Evolutionary conservation across 768 basidiomycete genomes (phyloP).

Genomic region (Hypsizygus marmoreus): DNA sequence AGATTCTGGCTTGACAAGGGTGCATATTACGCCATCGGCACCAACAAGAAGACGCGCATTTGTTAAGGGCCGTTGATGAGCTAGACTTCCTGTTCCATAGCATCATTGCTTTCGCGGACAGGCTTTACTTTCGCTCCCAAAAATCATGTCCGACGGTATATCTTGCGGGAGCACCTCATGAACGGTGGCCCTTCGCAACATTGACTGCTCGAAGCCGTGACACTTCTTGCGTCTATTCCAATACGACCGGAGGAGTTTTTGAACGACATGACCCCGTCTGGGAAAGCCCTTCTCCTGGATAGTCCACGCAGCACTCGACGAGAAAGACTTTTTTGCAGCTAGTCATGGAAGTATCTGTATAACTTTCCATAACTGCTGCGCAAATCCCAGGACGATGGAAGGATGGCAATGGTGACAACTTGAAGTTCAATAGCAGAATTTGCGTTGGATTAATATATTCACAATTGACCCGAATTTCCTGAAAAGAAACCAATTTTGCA

Average conservation of each 20-base stretch:
- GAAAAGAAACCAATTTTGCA: too few species aligned
- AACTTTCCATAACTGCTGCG: too few species aligned
- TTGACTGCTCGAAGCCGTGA: conserved; percentile 33
- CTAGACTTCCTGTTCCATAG: conserved; percentile 26
- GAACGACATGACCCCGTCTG: conserved; percentile 27
- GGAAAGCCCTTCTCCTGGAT: too few species aligned
- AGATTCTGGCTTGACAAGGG: too few species aligned
- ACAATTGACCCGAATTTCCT: too few species aligned
- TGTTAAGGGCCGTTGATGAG: conserved; percentile 34
- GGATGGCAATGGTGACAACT: too few species aligned
- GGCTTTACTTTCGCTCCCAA: conserved; percentile 32
- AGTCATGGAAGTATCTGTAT: too few species aligned
- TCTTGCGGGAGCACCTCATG: conserved; percentile 36
- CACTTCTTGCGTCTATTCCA: conserved; percentile 28
- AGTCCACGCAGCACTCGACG: too few species aligned
- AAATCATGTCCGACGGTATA: conserved; percentile 26
- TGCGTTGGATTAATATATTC: too few species aligned
- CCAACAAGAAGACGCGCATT: conserved; percentile 40
- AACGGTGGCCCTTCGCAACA: conserved; percentile 33
- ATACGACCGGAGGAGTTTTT: conserved; percentile 35
- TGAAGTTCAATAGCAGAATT: too few species aligned
- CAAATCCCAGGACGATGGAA: too few species aligned
- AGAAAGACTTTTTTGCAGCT: too few species aligned
- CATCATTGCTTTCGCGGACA: conserved; percentile 27
- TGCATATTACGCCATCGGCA: conserved; percentile 40